Evolutionary conservation across 345 rosid genomes (phyloP).

Genomic region (Iberis pinnata): DNA sequence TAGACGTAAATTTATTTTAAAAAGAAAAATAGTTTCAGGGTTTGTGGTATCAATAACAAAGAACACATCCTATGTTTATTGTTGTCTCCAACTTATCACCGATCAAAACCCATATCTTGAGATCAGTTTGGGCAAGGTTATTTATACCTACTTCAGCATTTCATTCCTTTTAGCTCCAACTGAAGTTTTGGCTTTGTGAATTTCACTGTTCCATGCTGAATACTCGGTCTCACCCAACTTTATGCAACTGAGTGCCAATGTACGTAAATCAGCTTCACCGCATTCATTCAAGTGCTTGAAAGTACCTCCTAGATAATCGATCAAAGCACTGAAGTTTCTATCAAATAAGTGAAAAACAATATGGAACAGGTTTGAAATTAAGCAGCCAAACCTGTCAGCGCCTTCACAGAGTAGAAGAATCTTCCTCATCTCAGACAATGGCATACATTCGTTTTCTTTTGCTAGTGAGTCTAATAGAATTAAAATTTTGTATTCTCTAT

Average conservation of each 20-base stretch:
- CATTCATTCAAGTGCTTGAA: conserved; percentile 47
- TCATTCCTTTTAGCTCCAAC: conserved; percentile 64
- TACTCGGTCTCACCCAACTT: conserved; percentile 43
- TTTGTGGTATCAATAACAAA: conserved; percentile 4
- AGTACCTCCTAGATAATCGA: conserved; percentile 47
- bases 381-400: conserved; percentile 61
- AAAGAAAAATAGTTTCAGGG: neutral
- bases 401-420: conserved; percentile 75
- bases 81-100: conserved; percentile 90
- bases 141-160: conserved; percentile 59
- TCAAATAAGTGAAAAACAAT: neutral
- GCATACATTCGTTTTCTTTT: conserved; percentile 81
- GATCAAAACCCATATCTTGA: conserved; percentile 78
- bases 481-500: conserved; percentile 63
- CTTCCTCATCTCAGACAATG: conserved; percentile 49
- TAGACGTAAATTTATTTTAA: conserved; percentile 11
- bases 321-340: conserved; percentile 26
- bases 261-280: conserved; percentile 70
- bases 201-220: conserved; percentile 42
- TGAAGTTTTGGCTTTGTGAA: conserved; percentile 53
- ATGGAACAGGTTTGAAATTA: conserved; percentile 11
- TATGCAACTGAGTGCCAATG: conserved; percentile 62
- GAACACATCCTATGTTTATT: conserved; percentile 59
- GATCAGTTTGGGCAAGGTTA: conserved; percentile 80
- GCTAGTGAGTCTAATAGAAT: conserved; percentile 63